phyloP scores from a whole-genome alignment of 75 land plant species.

The Cupressus sempervirens region DNA sequence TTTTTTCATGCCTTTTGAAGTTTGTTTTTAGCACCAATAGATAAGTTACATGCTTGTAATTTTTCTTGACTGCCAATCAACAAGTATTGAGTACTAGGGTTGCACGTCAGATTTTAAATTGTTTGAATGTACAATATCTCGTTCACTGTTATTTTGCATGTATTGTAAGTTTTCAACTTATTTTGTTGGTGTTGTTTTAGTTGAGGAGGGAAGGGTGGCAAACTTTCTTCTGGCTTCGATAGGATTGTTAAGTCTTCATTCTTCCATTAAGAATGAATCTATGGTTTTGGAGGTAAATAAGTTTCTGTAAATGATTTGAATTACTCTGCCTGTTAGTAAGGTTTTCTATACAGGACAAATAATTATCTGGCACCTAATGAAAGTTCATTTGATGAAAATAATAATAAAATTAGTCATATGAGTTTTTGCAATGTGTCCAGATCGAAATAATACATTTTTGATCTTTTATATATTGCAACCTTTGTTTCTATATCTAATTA shows the following conservation, averaged over 20 bases:
- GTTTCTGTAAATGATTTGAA: neutral
- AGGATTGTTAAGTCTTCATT: conserved; percentile 24
- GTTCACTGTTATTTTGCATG: neutral
- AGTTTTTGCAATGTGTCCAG: neutral
- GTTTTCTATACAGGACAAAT: neutral
- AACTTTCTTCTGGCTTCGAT: conserved; percentile 71
- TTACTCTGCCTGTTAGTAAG: neutral
- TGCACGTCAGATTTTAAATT: neutral
- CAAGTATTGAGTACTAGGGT: neutral
- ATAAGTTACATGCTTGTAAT: neutral
- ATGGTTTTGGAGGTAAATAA: conserved; percentile 25
- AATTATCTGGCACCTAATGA: neutral
- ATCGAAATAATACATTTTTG: neutral
- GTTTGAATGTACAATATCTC: neutral
- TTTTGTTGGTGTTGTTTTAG: conserved; percentile 25
- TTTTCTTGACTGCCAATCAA: neutral
- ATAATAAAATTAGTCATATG: neutral
- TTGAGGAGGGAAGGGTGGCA: conserved; percentile 85
- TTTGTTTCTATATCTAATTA: neutral
- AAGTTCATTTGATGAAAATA: neutral
- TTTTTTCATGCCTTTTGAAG: neutral
- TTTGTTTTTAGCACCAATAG: neutral
- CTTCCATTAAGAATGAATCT: conserved; percentile 40
- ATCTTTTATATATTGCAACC: neutral
- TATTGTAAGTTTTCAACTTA: neutral